phyloP scores from a whole-genome alignment of 108 stramenopile genomes.

The Fragilaria crotonensis region DNA sequence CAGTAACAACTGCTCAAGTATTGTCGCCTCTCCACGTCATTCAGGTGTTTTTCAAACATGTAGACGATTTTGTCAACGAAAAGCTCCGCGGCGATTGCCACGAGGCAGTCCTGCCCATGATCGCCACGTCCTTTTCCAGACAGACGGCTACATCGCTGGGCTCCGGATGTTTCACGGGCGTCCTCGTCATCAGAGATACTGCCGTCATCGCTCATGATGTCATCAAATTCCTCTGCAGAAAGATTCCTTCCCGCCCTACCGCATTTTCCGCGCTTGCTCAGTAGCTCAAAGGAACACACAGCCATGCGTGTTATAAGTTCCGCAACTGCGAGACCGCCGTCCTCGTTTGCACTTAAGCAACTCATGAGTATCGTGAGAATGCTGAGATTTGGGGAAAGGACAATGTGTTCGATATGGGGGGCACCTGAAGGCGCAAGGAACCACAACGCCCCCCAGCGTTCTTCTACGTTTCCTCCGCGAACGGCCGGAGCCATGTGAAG shows the following conservation, averaged over 20 bases:
- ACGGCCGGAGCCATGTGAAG: neutral
- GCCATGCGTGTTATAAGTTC: neutral
- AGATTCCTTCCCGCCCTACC: slow-evolving; percentile 2
- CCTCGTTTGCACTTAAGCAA: slow-evolving; percentile 19
- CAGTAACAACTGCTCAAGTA: neutral
- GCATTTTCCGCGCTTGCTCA: neutral
- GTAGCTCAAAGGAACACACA: neutral
- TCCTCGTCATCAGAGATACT: neutral
- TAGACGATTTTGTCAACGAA: neutral
- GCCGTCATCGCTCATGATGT: slow-evolving; percentile 5
- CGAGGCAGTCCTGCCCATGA: neutral
- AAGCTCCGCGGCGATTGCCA: neutral
- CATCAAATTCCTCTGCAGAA: slow-evolving; percentile 8
- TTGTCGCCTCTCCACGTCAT: neutral
- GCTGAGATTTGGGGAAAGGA: slow-evolving; percentile 19
- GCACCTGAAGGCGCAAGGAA: slow-evolving; percentile 12
- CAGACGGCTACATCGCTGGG: neutral
- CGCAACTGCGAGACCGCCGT: neutral
- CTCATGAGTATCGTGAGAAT: slow-evolving; percentile 31
- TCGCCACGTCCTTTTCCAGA: too few relatives aligned
- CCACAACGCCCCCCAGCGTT: neutral
- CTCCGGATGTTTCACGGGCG: neutral
- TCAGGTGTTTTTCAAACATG: neutral
- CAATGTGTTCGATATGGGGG: slow-evolving; percentile 4
- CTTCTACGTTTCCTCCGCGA: neutral